Evolutionary conservation across 2,329 filamentous ascomycete species (phyloP).

Genomic region (Aspergillus sp.): DNA sequence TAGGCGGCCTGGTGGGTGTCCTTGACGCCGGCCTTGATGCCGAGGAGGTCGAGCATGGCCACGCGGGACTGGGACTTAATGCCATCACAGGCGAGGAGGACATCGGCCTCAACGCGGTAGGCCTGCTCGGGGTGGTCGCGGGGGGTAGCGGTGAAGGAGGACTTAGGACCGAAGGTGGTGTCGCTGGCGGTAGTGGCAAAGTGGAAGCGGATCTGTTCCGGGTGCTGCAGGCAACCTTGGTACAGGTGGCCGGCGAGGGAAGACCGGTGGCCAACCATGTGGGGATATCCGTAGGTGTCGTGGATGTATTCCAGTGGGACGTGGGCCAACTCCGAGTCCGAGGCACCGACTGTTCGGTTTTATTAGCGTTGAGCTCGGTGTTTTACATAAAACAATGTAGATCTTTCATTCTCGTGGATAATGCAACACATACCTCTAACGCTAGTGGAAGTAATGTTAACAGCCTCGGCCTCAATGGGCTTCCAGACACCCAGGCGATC

Average conservation of each 20-base stretch:
- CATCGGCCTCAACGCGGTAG: constrained; percentile 53
- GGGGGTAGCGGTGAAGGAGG: constrained; percentile 62
- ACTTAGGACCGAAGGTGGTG: constrained; percentile 62
- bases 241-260: constrained; percentile 71
- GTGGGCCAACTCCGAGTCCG: constrained; percentile 68
- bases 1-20: constrained; percentile 58
- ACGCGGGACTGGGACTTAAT: constrained; percentile 54
- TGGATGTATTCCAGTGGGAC: constrained; percentile 70
- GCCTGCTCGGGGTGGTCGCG: constrained; percentile 52
- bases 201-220: constrained; percentile 65
- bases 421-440: constrained; percentile 59
- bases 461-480: constrained; percentile 69
- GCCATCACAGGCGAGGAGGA: constrained; percentile 58
- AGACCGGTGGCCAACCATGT: constrained; percentile 77
- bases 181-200: constrained; percentile 61
- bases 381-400: neutral
- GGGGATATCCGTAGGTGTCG: constrained; percentile 70
- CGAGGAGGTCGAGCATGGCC: constrained; percentile 44
- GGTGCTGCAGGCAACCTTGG: constrained; percentile 66
- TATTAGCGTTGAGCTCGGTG: neutral
- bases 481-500: constrained; percentile 73
- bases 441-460: constrained; percentile 69
- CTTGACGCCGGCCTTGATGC: constrained; percentile 43
- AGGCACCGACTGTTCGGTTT: constrained; percentile 60
- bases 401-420: neutral